A percentile compares a stretch with the other conserved stretches of the same genome.
Evolutionary conservation across 1,139 yeast species (phyloP).

Genomic region (Suhomyces kunorum): DNA sequence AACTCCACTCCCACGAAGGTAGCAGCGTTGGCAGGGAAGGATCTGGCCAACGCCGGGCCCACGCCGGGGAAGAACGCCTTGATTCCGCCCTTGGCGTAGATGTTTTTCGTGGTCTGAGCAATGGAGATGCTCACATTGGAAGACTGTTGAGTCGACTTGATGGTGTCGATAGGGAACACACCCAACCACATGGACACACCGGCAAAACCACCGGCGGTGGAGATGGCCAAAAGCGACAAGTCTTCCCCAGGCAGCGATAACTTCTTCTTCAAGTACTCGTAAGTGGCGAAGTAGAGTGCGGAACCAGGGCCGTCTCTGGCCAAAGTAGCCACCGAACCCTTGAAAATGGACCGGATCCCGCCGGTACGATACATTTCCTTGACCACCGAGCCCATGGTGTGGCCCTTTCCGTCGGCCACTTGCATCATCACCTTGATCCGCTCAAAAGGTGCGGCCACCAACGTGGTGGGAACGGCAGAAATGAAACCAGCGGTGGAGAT

Average conservation of each 20-base stretch:
- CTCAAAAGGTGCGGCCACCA: constrained; percentile 96
- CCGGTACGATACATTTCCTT: constrained; percentile 75
- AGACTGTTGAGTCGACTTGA: constrained; percentile 82
- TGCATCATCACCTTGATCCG: constrained; percentile 94
- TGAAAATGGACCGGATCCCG: constrained; percentile 80
- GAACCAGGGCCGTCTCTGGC: constrained; percentile 99
- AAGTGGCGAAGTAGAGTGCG: constrained; percentile 94
- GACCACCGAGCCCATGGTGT: constrained; percentile 62
- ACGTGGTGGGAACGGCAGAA: constrained; percentile 91
- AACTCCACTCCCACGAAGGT: constrained; percentile 94
- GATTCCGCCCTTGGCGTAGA: constrained; percentile 69
- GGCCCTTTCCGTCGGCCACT: constrained; percentile 56
- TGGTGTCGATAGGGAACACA: constrained; percentile 95
- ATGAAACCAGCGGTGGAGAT: constrained; percentile 94
- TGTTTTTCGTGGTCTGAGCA: constrained; percentile 64
- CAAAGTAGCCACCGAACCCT: constrained; percentile 88
- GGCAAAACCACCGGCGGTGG: constrained; percentile 91
- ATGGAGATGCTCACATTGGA: constrained; percentile 62
- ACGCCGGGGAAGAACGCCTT: constrained; percentile 97
- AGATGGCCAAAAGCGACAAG: constrained; percentile 71
- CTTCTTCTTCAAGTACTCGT: constrained; percentile 72
- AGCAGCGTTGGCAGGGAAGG: constrained; percentile 98
- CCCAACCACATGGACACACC: constrained; percentile 97
- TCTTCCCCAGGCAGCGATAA: constrained; percentile 58
- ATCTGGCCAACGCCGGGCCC: constrained; percentile 91